Base-by-base conservation (phyloP, 2,329 filamentous ascomycete genomes). In the Clonostachys chloroleuca region DNA sequence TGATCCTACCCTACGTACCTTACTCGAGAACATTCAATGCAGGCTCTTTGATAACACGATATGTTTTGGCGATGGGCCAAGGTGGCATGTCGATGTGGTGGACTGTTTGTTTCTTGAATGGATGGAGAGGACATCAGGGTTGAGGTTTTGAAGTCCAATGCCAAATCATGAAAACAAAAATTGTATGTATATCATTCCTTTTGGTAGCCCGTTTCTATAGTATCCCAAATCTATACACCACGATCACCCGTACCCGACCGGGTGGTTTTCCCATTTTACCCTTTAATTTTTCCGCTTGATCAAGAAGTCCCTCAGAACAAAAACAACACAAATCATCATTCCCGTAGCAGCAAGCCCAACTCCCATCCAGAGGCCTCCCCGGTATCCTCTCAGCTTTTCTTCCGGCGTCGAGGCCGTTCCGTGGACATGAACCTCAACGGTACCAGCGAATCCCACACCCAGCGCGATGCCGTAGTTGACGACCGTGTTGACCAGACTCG, bases 381-480 rank as follows among this genome's bases (percentile, higher is more conserved):
- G 57, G 51, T 63, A 69, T 1, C 66, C 68, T 13, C 47, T 53
- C 12, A 70, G 45, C n/a, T 43, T 39, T n/a, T 58, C 50, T 20
- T 64, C 54, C 16, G 56, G 42, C 1, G 54, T 49, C 10, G 52
- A 45, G 17, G 54, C 46, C 40, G 58, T 56, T 10, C 52, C 45
- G 5, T 59, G 54, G 0, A 70, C 58, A 6, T 68, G 63, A 0
- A 65, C 62, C 56, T 87, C 81, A 3, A 86, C 75, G 0, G 81
- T 86, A 0, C 82, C 83, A 0, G 83, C 83, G 42, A 89, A 75
- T 0, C 84, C 85, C 0, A 89, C 68, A 0, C 80, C 82, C 4
- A 87, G 61, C 2, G 80, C 81, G 34, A 88, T 86, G 49, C 76
- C 77, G 57, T 87, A 89, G 60, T 89, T 87, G 51, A 87, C 78